Evolutionary conservation across 805 yeast genomes (phyloP), one percentile per base, ranked within the genome.

Genomic region (Metschnikowia borealis): DNA sequence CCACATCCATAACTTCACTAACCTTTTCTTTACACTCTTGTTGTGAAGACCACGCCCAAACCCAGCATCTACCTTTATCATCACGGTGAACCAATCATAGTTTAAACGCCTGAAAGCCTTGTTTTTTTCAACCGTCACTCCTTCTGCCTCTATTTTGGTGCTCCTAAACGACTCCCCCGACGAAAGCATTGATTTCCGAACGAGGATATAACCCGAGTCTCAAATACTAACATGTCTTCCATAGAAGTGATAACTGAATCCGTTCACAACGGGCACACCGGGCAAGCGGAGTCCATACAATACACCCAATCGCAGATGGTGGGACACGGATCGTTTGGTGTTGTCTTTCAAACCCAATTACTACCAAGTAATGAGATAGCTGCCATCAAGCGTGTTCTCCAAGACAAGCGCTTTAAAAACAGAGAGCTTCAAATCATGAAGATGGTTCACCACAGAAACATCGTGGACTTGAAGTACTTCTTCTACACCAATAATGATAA

Each of bases 241-340:
- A 66, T 71, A 68, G 79, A 74, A 58, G 67, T 74, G 44, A 67
- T 82, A 37, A 77, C 81, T 46, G 90, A 86, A 64, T 80, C 77
- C 48, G 94, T 84, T 51, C 80, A 79, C 58, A 85, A 85, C 59
- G 91, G 92, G 38, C 83, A 78, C 62, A 80, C 85, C 7, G 89
- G 87, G 49, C 82, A 82, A 54, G 61, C 73, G 31, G 73, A 75
- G 46, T 78, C 80, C 46, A 79, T 92, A 49, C 81, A 84, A 44
- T 89, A 88, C 70, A 85, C 91, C 15, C 89, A 85, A 61, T 81
- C 88, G 38, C 86, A 88, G 58, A 90, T 91, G 78, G 94, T 92
- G 38, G 99, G 99, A n/a, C 95, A 89, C 68, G 99, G 99, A 10
- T 91, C 98, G n/a, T 94, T 94, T 72, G 99, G 99, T 2, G 91